phyloP scores from a whole-genome alignment of 768 basidiomycete genomes.

The Leccinellum albellum region DNA sequence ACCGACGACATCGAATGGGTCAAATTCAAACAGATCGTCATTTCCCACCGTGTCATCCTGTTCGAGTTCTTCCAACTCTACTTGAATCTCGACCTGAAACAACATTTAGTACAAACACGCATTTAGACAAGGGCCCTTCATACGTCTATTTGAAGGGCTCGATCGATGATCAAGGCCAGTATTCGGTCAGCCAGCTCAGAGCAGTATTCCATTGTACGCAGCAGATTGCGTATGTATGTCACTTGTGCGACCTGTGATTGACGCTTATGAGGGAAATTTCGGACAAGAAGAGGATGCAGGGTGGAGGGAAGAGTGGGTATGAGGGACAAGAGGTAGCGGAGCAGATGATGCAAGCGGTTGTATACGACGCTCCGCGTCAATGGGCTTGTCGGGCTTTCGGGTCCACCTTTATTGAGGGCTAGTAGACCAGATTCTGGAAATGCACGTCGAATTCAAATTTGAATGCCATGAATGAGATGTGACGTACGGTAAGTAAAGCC shows the following conservation, averaged over 20 bases:
- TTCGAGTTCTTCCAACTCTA: constrained; percentile 90
- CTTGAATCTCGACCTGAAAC: constrained; percentile 87
- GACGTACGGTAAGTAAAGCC: constrained; percentile 87
- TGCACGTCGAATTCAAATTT: neutral
- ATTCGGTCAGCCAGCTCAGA: constrained; percentile 83
- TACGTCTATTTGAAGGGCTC: constrained; percentile 95
- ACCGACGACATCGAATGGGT: constrained; percentile 86
- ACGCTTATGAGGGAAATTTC: constrained; percentile 90
- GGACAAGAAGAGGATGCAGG: constrained; percentile 77
- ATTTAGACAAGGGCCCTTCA: constrained; percentile 26
- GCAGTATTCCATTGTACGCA: constrained; percentile 82
- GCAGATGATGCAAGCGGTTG: constrained; percentile 79
- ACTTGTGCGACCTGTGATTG: constrained; percentile 75
- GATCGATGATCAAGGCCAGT: constrained; percentile 82
- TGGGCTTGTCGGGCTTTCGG: constrained; percentile 63
- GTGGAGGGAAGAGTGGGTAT: constrained; percentile 90
- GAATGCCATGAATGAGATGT: neutral
- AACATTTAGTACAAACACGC: neutral
- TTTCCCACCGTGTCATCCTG: constrained; percentile 52
- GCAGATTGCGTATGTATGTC: constrained; percentile 87
- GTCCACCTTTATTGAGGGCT: constrained; percentile 51
- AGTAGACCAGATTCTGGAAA: constrained; percentile 66
- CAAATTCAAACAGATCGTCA: constrained; percentile 65
- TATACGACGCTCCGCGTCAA: constrained; percentile 82
- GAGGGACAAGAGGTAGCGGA: constrained; percentile 82